phyloP scores from a whole-genome alignment of 805 yeast genomes.

The Ogataea thermomethanolica region DNA sequence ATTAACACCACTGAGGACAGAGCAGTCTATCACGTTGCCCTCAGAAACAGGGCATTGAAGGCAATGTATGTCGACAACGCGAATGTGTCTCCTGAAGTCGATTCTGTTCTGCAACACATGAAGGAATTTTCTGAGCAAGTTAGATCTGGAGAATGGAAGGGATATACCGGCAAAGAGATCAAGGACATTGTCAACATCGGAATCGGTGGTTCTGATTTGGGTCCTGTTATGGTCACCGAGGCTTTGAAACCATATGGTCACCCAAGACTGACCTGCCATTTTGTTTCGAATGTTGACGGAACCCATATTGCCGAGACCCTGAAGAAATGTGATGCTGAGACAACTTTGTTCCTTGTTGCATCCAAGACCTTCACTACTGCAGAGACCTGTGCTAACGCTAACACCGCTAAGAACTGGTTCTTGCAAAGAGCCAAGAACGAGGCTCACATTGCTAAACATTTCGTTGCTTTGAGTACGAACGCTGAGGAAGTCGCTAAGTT shows the following conservation, averaged over 20 bases:
- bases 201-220: constrained; percentile 98
- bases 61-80: constrained; percentile 86
- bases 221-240: constrained; percentile 99
- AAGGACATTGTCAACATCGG: constrained; percentile 96
- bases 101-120: constrained; percentile 90
- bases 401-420: constrained; percentile 94
- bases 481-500: constrained; percentile 87
- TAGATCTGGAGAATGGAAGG: constrained; percentile 94
- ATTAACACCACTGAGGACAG: constrained; percentile 95
- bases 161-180: constrained; percentile 92
- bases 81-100: constrained; percentile 89
- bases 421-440: constrained; percentile 54
- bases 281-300: constrained; percentile 98
- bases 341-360: constrained; percentile 88
- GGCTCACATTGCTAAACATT: constrained; percentile 88
- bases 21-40: constrained; percentile 96
- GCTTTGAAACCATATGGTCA: constrained; percentile 88
- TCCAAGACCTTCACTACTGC: constrained; percentile 99
- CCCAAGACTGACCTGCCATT: constrained; percentile 74
- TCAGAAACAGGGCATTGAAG: constrained; percentile 86
- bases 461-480: constrained; percentile 94
- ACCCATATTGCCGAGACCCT: constrained; percentile 93
- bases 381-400: constrained; percentile 95
- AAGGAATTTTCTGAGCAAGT: constrained; percentile 88
- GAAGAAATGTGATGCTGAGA: constrained; percentile 76